Evolutionary conservation across 208 protist species (phyloP).

Genomic region (Endotrypanum monterogeii): DNA sequence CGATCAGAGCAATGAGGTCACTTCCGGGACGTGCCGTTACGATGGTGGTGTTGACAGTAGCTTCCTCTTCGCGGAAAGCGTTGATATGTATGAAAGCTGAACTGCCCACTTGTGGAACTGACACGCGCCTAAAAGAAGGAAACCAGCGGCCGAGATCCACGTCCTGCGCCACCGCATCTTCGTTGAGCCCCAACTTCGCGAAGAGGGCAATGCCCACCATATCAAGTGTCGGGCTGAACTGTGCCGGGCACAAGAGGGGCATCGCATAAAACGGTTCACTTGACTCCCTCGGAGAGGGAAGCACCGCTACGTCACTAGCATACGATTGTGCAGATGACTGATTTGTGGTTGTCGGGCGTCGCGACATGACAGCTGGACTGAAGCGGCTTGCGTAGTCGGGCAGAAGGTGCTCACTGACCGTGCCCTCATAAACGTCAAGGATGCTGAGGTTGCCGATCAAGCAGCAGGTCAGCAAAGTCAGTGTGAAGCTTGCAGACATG

Average conservation of each 20-base stretch:
- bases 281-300: background rate
- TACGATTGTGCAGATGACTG: background rate
- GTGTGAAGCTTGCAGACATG: conserved; percentile 28
- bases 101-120: background rate
- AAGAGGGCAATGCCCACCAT: conserved; percentile 66
- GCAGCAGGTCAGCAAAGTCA: conserved; percentile 54
- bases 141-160: conserved; percentile 60
- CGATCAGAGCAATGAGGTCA: conserved; percentile 42
- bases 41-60: conserved; percentile 37
- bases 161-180: conserved; percentile 21
- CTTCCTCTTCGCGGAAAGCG: conserved; percentile 31
- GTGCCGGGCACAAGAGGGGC: conserved; percentile 43
- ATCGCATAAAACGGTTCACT: background rate
- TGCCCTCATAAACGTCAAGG: conserved; percentile 27
- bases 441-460: conserved; percentile 41
- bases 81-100: conserved; percentile 31
- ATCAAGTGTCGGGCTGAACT: conserved; percentile 40
- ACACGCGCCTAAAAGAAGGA: conserved; percentile 36
- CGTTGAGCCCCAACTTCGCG: conserved; percentile 58
- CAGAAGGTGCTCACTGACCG: conserved; percentile 32
- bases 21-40: conserved; percentile 38
- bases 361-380: conserved; percentile 10
- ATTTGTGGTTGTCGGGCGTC: background rate
- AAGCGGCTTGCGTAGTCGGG: conserved; percentile 37
- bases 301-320: background rate